A percentile compares a stretch with the other conserved stretches of the same genome.
Evolutionary conservation across 495 filamentous ascomycete genomes (phyloP).

Genomic region (Saxophila tyrrhenica): DNA sequence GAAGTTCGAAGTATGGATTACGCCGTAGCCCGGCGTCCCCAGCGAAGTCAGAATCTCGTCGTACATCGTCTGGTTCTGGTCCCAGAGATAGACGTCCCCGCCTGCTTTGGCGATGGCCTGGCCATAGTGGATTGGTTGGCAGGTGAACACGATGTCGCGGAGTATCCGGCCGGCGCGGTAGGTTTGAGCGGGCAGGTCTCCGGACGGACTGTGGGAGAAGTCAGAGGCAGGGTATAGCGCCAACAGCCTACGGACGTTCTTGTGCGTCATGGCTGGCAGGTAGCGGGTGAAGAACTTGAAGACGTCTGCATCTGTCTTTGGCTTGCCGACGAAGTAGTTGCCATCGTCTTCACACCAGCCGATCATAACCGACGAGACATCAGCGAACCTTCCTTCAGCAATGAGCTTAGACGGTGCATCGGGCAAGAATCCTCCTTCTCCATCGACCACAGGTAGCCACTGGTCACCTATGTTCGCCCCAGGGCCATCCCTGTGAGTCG

Average conservation of each 20-base stretch:
- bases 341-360: slow-evolving; percentile 29
- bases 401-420: slow-evolving; percentile 31
- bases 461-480: background rate
- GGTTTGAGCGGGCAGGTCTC: slow-evolving; percentile 27
- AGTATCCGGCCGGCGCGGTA: slow-evolving; percentile 36
- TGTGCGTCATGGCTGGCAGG: slow-evolving; percentile 18
- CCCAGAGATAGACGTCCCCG: slow-evolving; percentile 30
- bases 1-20: slow-evolving; percentile 37
- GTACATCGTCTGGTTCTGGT: slow-evolving; percentile 36
- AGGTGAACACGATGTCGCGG: slow-evolving; percentile 37
- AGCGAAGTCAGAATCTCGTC: slow-evolving; percentile 24
- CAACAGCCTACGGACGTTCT: slow-evolving; percentile 17
- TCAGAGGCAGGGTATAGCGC: slow-evolving; percentile 33
- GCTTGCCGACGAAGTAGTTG: slow-evolving; percentile 24
- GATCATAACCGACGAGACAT: slow-evolving; percentile 26
- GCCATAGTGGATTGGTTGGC: slow-evolving; percentile 34
- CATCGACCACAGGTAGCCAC: slow-evolving; percentile 29
- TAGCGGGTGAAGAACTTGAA: slow-evolving; percentile 24
- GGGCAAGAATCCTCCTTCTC: slow-evolving; percentile 32
- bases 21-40: slow-evolving; percentile 29
- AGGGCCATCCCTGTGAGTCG: background rate
- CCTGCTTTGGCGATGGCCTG: slow-evolving; percentile 28
- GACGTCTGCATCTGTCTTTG: slow-evolving; percentile 20
- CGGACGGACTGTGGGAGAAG: slow-evolving; percentile 19
- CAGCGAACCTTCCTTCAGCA: slow-evolving; percentile 27